phyloP scores from a whole-genome alignment of 345 rosid genomes.

The Salix caprea region DNA sequence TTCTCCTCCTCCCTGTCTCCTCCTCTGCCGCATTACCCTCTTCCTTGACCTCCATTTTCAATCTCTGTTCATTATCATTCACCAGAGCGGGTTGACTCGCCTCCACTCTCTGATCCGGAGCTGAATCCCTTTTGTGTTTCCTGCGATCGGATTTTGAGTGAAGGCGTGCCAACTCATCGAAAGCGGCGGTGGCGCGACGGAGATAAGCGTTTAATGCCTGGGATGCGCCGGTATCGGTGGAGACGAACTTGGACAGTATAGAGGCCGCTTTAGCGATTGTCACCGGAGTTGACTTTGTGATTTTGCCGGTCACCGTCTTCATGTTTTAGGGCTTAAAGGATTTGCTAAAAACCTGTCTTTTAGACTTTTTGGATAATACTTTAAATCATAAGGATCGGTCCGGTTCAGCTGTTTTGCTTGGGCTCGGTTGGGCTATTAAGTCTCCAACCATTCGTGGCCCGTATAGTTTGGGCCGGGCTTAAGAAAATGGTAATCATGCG shows the following conservation, averaged over 20 bases:
- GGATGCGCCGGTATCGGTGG: neutral
- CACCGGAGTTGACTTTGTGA: neutral
- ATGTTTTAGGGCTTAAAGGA: neutral
- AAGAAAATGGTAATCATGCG: too few relatives aligned
- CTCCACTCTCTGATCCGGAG: neutral
- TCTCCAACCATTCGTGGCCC: neutral
- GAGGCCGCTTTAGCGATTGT: neutral
- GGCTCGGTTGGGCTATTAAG: neutral
- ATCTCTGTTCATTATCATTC: neutral
- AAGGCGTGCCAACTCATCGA: neutral
- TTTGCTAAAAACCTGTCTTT: neutral
- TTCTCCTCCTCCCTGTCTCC: neutral
- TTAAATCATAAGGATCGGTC: neutral
- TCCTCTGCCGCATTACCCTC: neutral
- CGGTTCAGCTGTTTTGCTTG: neutral
- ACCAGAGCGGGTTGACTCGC: neutral
- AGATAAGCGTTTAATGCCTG: constrained; percentile 3
- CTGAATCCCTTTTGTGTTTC: neutral
- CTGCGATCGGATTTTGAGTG: neutral
- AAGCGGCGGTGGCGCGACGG: constrained; percentile 1
- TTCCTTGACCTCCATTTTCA: neutral
- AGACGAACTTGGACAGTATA: constrained; percentile 1
- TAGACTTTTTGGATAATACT: neutral
- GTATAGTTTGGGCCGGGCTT: neutral
- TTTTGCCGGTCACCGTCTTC: constrained; percentile 1